Evolutionary conservation across 805 yeast species (phyloP), one percentile per base, ranked within the genome.

Genomic region (Candida sonorensis): DNA sequence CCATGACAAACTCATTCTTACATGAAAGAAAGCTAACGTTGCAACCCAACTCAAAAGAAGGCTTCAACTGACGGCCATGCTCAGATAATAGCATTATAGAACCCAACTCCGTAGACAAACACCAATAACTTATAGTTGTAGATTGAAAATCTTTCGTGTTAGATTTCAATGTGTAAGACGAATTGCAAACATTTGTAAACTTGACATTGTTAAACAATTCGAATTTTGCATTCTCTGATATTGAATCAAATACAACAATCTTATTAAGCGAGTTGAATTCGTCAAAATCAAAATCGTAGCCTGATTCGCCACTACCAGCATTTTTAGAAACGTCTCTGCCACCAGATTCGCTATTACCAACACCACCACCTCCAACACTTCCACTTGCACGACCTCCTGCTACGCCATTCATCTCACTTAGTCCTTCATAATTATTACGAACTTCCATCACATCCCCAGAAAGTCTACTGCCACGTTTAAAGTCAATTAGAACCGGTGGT

Each of bases 51-150:
- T 75, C 80, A 9, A 76, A 48, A 9, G 64, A 51, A 3, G 82
- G 77, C 29, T 61, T 47, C 1, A 66, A 39, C 18, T 59, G 58
- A 16, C 67, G 48, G 0, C 83, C 83, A 6, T 55, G 51, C 0
- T 69, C 60, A 1, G 69, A 53, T 7, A 68, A 44, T 0, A 75
- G 41, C 38, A 69, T 66, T 10, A 79, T 43, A 0, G 73, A 54
- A 0, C 87, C 87, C 19, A 67, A 61, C 29, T 77, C 77, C 1
- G 84, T 75, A 0, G 79, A 64, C 15, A 76, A 49, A 9, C 69
- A 69, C 62, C 78, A 70, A 44, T 61, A 75, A 29, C 75, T 69
- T 23, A 72, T 68, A 22, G 69, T 4, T 4, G 8, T 23, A 5
- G 14, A 7, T 21, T 35, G n/a, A n/a, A n/a, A n/a, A 29, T 75